Conservation (phyloP, 257 asterid species). For the Forsythia viridissima region DNA sequence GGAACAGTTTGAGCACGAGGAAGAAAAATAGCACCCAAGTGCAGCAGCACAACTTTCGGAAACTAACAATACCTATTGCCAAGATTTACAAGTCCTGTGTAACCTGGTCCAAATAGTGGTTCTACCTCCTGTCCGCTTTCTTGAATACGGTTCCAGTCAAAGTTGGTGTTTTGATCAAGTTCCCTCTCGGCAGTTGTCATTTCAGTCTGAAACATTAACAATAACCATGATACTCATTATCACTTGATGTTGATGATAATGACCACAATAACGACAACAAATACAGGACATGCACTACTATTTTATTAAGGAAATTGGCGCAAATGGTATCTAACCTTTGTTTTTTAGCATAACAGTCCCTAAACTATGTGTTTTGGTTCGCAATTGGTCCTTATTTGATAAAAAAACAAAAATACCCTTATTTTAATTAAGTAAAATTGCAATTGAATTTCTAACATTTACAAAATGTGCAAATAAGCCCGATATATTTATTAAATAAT, state of each 20-base stretch:
- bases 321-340: no score
- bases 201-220: constrained; percentile 65
- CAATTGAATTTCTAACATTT: no score
- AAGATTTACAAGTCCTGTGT: constrained; percentile 94
- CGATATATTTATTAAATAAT: no score
- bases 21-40: constrained; percentile 10
- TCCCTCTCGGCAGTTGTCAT: constrained; percentile 99
- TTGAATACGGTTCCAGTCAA: constrained; percentile 98
- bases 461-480: no score
- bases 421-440: no score
- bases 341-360: no score
- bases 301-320: no score
- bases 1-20: constrained; percentile 22
- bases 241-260: not conserved
- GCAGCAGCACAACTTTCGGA: constrained; percentile 6
- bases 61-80: constrained; percentile 77
- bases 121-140: constrained; percentile 90
- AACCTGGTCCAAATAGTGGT: constrained; percentile 94
- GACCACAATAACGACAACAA: not conserved
- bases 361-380: no score
- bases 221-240: constrained; percentile 8
- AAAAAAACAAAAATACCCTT: no score
- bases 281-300: not conserved
- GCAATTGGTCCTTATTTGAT: no score
- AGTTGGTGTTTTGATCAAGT: constrained; percentile 92